Evolutionary conservation across 495 filamentous ascomycete genomes (phyloP), one percentile per base, ranked within the genome.

Genomic region (Aspergillus biplanus): DNA sequence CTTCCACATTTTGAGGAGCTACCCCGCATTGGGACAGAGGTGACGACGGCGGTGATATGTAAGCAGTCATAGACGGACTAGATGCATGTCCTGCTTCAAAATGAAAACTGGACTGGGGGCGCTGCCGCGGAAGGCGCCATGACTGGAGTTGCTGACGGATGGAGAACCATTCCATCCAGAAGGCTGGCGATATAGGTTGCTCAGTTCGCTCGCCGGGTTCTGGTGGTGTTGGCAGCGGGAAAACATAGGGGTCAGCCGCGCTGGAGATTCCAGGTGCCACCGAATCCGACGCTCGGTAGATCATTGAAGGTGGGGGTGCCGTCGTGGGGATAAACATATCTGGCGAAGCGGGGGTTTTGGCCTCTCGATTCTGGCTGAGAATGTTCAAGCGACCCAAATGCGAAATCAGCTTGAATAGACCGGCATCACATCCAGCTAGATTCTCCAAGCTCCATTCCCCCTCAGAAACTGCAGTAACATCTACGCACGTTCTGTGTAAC

Each of bases 111-210:
- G 65, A 53, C 37, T 65, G 47, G 12, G 48, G 33, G 8, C 67
- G 61, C n/a, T 67, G 69, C 48, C 85, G 72, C 65, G 90, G 86
- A 62, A 93, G 89, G 69, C 90, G 82, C 92, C 92, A 96, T 67
- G 83, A 86, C 70, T 92, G 87, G n/a, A 97, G 87, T 31, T 85
- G 83, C 54, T 85, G 82, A 55, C 89, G 90, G 15, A 92, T 85
- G 27, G 91, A 87, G 69, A 86, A 87, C 92, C 92, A 97, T 75
- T 97, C 92, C 32, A 80, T 77, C 92, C 92, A 95, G 76, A 96
- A 97, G 31, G 74, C 82, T 46, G 85, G 69, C 16, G 74, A 76
- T n/a, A 67, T 68, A 32, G 73, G 70, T 32, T 61, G 67, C 47
- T 62, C 37, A 5, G 62, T 60, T 34, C 66, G 61, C 9, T 73